Evolutionary conservation across 1,139 yeast genomes (phyloP).

Genomic region (Geotrichum carabidarum): DNA sequence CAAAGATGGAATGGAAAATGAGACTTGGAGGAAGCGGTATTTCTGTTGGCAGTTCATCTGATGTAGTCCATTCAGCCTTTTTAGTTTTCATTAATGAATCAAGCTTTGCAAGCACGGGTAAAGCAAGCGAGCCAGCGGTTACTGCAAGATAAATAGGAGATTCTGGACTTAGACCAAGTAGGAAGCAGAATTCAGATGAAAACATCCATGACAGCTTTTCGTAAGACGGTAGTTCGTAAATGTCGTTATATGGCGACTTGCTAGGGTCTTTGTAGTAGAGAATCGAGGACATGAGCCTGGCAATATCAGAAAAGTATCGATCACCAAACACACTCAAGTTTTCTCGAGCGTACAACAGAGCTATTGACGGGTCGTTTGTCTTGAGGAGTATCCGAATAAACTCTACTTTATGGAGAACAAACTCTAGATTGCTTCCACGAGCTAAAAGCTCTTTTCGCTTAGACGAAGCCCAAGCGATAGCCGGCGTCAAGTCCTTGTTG

Average conservation of each 20-base stretch:
- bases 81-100: slow-evolving; percentile 46
- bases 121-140: slow-evolving; percentile 64
- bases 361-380: slow-evolving; percentile 32
- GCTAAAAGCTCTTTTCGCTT: slow-evolving; percentile 32
- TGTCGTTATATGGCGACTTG: slow-evolving; percentile 42
- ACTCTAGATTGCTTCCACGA: slow-evolving; percentile 47
- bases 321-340: slow-evolving; percentile 48
- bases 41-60: slow-evolving; percentile 57
- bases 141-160: slow-evolving; percentile 66
- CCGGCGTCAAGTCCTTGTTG: slow-evolving; percentile 36
- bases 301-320: slow-evolving; percentile 44
- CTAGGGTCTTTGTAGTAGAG: slow-evolving; percentile 39
- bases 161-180: slow-evolving; percentile 59
- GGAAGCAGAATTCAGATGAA: slow-evolving; percentile 61
- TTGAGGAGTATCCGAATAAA: slow-evolving; percentile 39
- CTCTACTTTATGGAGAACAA: slow-evolving; percentile 59
- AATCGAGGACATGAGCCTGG: slow-evolving; percentile 51
- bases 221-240: slow-evolving; percentile 35
- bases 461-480: slow-evolving; percentile 43
- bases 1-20: slow-evolving; percentile 76
- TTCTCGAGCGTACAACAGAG: slow-evolving; percentile 53
- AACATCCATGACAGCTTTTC: slow-evolving; percentile 50
- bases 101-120: slow-evolving; percentile 69
- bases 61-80: slow-evolving; percentile 53
- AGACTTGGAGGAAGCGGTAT: slow-evolving; percentile 49